Conservation (phyloP, 192 early-diverging fungal genomes). For the Podila verticillata region DNA sequence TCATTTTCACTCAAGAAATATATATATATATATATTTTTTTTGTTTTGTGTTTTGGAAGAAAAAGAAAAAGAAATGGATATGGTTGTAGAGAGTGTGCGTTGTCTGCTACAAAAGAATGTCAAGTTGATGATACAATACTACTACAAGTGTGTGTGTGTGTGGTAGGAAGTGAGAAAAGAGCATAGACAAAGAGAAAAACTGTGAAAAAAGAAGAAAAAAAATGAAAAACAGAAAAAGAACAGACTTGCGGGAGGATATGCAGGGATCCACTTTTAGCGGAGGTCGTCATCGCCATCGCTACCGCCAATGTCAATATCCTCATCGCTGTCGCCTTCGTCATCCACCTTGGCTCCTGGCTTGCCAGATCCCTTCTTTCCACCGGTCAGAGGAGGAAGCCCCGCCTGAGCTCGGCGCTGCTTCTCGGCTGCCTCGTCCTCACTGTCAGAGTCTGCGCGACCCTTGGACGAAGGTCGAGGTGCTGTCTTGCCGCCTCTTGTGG, state of each 20-base stretch:
- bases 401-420: conserved; percentile 5
- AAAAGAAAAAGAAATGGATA: too few species aligned
- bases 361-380: conserved; percentile 11
- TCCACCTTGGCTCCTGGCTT: conserved; percentile 14
- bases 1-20: too few species aligned
- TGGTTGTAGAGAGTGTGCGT: too few species aligned
- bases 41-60: too few species aligned
- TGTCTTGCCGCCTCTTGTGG: conserved; percentile 35
- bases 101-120: too few species aligned
- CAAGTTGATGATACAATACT: too few species aligned
- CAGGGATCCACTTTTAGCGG: conserved; percentile 41
- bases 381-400: neutral
- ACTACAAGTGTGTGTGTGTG: neutral
- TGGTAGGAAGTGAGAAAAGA: neutral
- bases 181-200: neutral
- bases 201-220: neutral
- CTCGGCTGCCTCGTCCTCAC: conserved; percentile 20
- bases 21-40: too few species aligned
- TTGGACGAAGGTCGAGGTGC: conserved; percentile 8
- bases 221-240: neutral
- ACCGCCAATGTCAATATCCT: conserved; percentile 66
- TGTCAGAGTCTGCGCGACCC: conserved; percentile 10
- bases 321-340: conserved; percentile 57
- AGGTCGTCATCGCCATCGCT: conserved; percentile 65
- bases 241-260: conserved; percentile 1